These are phyloP conservation scores for Alternaria incomplexa DNA, from an alignment of 2,329 filamentous ascomycete genomes.

Conservation along the genomic window DNA sequence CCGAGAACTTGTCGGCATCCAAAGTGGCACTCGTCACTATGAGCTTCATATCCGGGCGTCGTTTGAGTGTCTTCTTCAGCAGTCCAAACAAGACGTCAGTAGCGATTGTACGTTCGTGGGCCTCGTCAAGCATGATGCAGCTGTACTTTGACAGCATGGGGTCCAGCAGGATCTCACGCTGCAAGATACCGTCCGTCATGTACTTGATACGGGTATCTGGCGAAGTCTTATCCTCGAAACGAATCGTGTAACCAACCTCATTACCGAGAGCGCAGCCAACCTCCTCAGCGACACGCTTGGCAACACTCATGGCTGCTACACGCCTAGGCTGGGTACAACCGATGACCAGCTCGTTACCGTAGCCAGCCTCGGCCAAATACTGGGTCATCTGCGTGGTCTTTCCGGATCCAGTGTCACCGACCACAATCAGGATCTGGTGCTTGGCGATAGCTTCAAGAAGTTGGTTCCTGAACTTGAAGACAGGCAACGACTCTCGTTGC, in stretches of 20 bases:
- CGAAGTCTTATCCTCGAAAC: constrained; percentile 94
- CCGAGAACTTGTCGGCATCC: constrained; percentile 95
- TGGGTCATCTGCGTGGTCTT: constrained; percentile 98
- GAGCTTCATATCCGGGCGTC: constrained; percentile 90
- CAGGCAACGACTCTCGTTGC: constrained; percentile 86
- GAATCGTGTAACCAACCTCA: constrained; percentile 97
- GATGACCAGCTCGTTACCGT: constrained; percentile 84
- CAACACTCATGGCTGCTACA: constrained; percentile 98
- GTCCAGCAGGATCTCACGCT: constrained; percentile 96
- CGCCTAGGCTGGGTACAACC: constrained; percentile 96
- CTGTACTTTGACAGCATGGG: constrained; percentile 90
- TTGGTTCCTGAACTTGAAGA: constrained; percentile 85
- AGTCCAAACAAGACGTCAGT: constrained; percentile 98
- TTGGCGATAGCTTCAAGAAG: constrained; percentile 84
- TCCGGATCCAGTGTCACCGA: constrained; percentile 95
- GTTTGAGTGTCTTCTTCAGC: constrained; percentile 83
- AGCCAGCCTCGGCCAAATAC: constrained; percentile 91
- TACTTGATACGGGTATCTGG: constrained; percentile 94
- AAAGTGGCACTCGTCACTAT: constrained; percentile 99
- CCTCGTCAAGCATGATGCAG: constrained; percentile 98
- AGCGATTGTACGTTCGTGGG: constrained; percentile 94
- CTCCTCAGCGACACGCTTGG: constrained; percentile 95
- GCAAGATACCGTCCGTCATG: constrained; percentile 99
- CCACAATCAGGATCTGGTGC: constrained; percentile 93
- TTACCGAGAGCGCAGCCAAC: constrained; percentile 92